These are phyloP conservation scores for Hypoxylon sp. DNA, from an alignment of 2,329 filamentous ascomycete species.

Conservation along the genomic window DNA sequence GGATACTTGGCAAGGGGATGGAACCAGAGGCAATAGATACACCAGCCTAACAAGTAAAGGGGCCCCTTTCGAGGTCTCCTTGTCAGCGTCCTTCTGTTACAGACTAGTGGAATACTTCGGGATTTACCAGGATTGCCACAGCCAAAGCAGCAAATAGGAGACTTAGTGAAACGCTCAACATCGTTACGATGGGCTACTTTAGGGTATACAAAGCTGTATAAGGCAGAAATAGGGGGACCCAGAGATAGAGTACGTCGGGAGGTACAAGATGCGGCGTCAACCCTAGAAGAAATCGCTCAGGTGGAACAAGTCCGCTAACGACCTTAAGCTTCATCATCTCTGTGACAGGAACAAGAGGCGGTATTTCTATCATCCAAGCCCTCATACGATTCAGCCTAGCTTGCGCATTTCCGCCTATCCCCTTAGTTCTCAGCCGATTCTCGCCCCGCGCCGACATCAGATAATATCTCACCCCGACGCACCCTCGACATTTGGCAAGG, in stretches of 20 bases:
- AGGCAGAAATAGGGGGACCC: neutral
- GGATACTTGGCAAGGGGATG: constrained; percentile 49
- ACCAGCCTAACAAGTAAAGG: constrained; percentile 38
- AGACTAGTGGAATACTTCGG: too few relatives aligned
- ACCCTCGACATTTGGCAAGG: neutral
- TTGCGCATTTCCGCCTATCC: neutral
- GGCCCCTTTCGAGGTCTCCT: constrained; percentile 11
- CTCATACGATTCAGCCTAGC: neutral
- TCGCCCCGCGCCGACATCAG: neutral
- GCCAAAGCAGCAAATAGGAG: constrained; percentile 5
- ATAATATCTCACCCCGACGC: neutral
- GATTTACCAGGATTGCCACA: constrained; percentile 17
- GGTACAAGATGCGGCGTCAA: neutral
- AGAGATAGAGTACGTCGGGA: neutral
- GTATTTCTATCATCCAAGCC: neutral
- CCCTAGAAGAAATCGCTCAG: neutral
- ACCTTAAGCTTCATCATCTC: neutral
- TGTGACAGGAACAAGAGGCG: neutral
- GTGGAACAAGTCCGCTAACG: neutral
- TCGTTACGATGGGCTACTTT: constrained; percentile 1
- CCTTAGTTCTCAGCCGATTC: neutral
- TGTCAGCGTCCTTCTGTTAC: constrained; percentile 3
- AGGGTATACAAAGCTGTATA: neutral
- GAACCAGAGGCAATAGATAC: constrained; percentile 46
- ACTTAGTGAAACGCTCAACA: constrained; percentile 14